phyloP scores from a whole-genome alignment of 2,329 filamentous ascomycete species.

The Diplodia sapinea region DNA sequence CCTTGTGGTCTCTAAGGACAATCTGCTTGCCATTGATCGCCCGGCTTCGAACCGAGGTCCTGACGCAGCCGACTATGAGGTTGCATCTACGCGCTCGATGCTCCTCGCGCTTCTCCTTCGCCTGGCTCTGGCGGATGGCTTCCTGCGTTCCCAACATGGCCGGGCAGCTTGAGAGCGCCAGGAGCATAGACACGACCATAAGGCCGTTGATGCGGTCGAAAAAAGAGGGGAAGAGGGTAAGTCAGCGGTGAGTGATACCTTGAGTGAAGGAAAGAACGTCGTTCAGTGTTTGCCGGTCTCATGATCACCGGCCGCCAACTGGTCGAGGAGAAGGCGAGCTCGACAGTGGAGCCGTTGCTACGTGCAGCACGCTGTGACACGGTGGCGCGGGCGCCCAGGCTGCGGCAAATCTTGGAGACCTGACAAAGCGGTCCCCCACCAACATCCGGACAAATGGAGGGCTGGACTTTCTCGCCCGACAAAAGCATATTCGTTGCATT shows the following conservation, averaged over 20 bases:
- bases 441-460: conserved; percentile 18
- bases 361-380: conserved; percentile 14
- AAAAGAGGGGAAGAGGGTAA: conserved; percentile 3
- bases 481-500: conserved; percentile 29
- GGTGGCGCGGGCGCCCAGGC: background rate
- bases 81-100: conserved; percentile 59
- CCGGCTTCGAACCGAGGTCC: conserved; percentile 50
- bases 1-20: conserved; percentile 51
- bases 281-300: conserved; percentile 8
- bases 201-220: conserved; percentile 14
- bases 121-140: conserved; percentile 58
- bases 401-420: conserved; percentile 12
- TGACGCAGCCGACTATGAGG: conserved; percentile 55
- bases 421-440: background rate
- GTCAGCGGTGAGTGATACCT: conserved; percentile 7
- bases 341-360: conserved; percentile 2
- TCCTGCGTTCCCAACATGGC: conserved; percentile 57
- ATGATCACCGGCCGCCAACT: conserved; percentile 8
- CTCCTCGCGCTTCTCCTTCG: conserved; percentile 57
- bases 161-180: conserved; percentile 52
- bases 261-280: conserved; percentile 3
- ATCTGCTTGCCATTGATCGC: conserved; percentile 55
- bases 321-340: background rate
- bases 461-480: conserved; percentile 1
- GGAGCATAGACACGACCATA: conserved; percentile 53